Percentiles rank a stretch among this genome's conserved stretches.
Conservation (phyloP, 106 monocot species). For the Amphibolis antarctica region DNA sequence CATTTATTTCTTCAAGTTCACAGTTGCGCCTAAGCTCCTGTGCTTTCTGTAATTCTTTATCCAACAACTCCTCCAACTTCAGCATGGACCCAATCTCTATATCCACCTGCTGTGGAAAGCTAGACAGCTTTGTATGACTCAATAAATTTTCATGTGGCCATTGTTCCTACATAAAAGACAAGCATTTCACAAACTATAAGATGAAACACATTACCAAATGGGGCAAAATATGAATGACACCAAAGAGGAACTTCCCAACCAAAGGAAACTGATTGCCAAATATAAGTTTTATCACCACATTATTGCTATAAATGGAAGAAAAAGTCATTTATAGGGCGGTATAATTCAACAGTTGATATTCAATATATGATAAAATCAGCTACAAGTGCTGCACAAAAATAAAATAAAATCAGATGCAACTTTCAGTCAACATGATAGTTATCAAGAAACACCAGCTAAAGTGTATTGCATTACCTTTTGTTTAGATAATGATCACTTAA, state of each 20-base stretch:
- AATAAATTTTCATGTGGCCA: background rate
- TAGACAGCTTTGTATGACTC: background rate
- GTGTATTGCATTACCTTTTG: too few species aligned
- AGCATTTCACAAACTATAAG: background rate
- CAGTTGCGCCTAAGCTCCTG: conserved; percentile 62
- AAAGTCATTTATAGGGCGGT: too few species aligned
- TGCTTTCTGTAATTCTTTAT: conserved; percentile 89
- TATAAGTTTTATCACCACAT: too few species aligned
- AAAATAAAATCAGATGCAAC: too few species aligned
- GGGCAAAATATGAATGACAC: background rate
- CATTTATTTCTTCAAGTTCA: conserved; percentile 73
- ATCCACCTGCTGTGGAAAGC: background rate
- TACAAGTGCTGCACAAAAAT: too few species aligned
- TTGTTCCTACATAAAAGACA: background rate
- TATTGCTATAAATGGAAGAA: too few species aligned
- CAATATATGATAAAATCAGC: too few species aligned
- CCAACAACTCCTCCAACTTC: conserved; percentile 61
- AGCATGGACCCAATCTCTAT: conserved; percentile 39
- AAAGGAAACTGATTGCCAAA: too few species aligned
- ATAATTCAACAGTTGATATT: too few species aligned
- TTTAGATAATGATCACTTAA: too few species aligned
- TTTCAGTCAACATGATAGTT: too few species aligned
- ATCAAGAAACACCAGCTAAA: too few species aligned
- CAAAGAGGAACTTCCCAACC: background rate
- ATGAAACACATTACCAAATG: background rate